Percentiles rank a stretch among this genome's conserved stretches.
These are phyloP conservation scores for Anthostomella pinea DNA, from an alignment of 2,329 filamentous ascomycete species.

Conservation along the genomic window DNA sequence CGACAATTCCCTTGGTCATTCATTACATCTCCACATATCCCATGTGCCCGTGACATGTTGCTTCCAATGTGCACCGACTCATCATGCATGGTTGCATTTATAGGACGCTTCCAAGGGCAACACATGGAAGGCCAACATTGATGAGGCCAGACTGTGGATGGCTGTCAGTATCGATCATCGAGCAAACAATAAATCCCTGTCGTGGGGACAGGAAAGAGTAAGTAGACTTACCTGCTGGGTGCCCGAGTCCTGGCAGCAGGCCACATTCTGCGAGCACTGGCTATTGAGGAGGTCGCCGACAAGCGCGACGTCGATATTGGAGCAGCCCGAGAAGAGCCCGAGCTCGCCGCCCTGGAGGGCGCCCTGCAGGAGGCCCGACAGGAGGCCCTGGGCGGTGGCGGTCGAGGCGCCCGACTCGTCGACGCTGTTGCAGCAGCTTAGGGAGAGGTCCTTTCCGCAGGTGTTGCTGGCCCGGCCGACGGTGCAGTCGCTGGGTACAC, in stretches of 20 bases:
- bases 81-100: constrained; percentile 27
- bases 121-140: constrained; percentile 31
- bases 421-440: constrained; percentile 34
- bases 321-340: constrained; percentile 31
- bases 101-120: constrained; percentile 28
- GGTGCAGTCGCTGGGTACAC: constrained; percentile 22
- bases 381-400: constrained; percentile 23
- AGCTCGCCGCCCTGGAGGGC: constrained; percentile 19
- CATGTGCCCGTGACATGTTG: constrained; percentile 21
- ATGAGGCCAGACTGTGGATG: constrained; percentile 23
- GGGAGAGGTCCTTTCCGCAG: constrained; percentile 28
- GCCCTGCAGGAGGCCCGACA: constrained; percentile 25
- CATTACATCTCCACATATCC: constrained; percentile 29
- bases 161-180: constrained; percentile 8
- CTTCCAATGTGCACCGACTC: constrained; percentile 9
- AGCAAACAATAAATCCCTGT: no score
- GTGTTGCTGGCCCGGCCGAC: constrained; percentile 28
- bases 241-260: constrained; percentile 33
- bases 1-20: constrained; percentile 10
- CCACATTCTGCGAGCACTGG: constrained; percentile 32
- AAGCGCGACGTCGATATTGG: constrained; percentile 28
- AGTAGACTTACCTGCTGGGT: constrained; percentile 22
- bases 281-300: constrained; percentile 26
- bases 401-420: constrained; percentile 25
- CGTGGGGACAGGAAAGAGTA: background rate